Percentiles rank a stretch among this genome's conserved stretches.
phyloP scores from a whole-genome alignment of 768 basidiomycete species.

The Naganishia vishniacii region DNA sequence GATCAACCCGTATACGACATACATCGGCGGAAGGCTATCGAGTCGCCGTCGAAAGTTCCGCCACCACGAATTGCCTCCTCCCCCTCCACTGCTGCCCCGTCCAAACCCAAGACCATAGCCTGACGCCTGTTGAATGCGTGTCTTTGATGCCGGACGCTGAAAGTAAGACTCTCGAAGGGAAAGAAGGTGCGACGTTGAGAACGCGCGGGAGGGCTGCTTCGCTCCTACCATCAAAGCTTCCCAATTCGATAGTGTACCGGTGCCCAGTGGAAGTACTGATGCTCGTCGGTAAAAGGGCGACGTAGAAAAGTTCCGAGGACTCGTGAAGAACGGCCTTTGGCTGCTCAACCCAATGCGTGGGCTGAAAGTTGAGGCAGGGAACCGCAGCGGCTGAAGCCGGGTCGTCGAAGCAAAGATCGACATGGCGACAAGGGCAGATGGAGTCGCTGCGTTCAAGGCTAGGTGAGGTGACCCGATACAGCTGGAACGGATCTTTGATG shows the following conservation, averaged over 20 bases:
- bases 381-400: background rate
- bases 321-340: background rate
- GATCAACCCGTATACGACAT: constrained; percentile 39
- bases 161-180: constrained; percentile 23
- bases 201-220: background rate
- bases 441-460: background rate
- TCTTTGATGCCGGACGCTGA: constrained; percentile 7
- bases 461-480: too few species aligned
- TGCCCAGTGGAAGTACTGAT: background rate
- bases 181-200: constrained; percentile 4
- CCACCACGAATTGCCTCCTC: constrained; percentile 31
- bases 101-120: constrained; percentile 3
- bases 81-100: constrained; percentile 30
- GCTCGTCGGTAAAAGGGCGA: background rate
- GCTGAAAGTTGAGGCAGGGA: background rate
- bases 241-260: background rate
- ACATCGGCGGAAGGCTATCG: constrained; percentile 38
- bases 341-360: background rate
- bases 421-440: background rate
- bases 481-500: too few species aligned
- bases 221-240: background rate
- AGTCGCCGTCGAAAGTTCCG: constrained; percentile 31
- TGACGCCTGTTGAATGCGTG: background rate
- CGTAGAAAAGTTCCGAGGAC: background rate
- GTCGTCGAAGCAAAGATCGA: background rate